Evolutionary conservation across 345 rosid species (phyloP).

Genomic region (Fremontodendron californicum): DNA sequence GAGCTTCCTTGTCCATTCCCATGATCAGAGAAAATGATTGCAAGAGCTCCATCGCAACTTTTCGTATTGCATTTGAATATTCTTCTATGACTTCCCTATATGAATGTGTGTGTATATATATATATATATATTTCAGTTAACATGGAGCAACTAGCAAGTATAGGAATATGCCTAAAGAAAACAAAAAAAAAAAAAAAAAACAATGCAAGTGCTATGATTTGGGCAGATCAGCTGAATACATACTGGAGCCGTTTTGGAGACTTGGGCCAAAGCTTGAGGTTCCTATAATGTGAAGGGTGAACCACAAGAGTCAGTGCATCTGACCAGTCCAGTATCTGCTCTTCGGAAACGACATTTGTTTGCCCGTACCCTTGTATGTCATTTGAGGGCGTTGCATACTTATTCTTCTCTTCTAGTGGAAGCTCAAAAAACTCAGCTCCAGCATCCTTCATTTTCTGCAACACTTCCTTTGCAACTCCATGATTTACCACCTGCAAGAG

Average conservation of each 20-base stretch:
- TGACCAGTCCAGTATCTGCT: conserved; percentile 29
- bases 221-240: neutral
- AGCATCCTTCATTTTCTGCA: conserved; percentile 18
- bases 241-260: conserved; percentile 12
- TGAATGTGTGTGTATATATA: no score
- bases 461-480: conserved; percentile 12
- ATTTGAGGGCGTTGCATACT: conserved; percentile 21
- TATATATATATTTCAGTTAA: neutral
- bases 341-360: conserved; percentile 23
- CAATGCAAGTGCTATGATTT: neutral
- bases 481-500: conserved; percentile 23
- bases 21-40: conserved; percentile 19
- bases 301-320: conserved; percentile 19
- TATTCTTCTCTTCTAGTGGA: conserved; percentile 27
- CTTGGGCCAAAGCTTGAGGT: conserved; percentile 23
- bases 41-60: conserved; percentile 20
- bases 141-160: neutral
- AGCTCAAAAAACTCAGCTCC: conserved; percentile 19
- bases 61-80: conserved; percentile 15
- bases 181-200: no score
- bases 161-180: neutral
- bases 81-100: conserved; percentile 22
- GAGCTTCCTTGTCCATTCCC: conserved; percentile 24
- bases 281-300: conserved; percentile 14
- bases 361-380: conserved; percentile 32